These are phyloP conservation scores for Penicillium angulare DNA, from an alignment of 495 filamentous ascomycete genomes.

Conservation along the genomic window DNA sequence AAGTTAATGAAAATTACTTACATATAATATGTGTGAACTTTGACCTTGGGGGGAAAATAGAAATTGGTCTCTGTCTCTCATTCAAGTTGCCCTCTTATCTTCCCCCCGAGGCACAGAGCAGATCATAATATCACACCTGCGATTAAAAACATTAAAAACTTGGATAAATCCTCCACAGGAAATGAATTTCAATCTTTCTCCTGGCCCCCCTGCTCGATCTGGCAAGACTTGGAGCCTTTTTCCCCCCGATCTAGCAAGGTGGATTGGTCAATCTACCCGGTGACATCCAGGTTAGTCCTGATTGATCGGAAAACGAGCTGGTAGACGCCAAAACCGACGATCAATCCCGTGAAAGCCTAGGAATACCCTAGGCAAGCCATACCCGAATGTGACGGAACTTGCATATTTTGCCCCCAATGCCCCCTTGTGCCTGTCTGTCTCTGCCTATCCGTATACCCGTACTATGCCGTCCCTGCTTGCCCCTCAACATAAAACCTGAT, in stretches of 20 bases:
- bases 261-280: not conserved
- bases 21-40: not conserved
- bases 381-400: slow-evolving; percentile 10
- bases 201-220: not conserved
- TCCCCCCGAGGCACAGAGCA: not conserved
- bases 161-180: too few species aligned
- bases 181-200: too few species aligned
- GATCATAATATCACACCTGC: not conserved
- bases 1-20: not conserved
- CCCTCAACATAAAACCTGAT: too few species aligned
- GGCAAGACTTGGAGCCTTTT: not conserved
- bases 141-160: not conserved
- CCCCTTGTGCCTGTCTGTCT: not conserved
- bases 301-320: slow-evolving; percentile 2
- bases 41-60: too few species aligned
- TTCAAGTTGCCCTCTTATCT: not conserved
- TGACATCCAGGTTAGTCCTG: slow-evolving; percentile 4
- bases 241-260: not conserved
- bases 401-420: not conserved
- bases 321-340: slow-evolving; percentile 15
- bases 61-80: too few species aligned
- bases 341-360: slow-evolving; percentile 2
- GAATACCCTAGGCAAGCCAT: not conserved
- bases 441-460: not conserved
- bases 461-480: not conserved